A percentile compares a stretch with the other conserved stretches of the same genome.
These are phyloP conservation scores for Mrakia gelida DNA, from an alignment of 768 basidiomycete species.

Conservation along the genomic window DNA sequence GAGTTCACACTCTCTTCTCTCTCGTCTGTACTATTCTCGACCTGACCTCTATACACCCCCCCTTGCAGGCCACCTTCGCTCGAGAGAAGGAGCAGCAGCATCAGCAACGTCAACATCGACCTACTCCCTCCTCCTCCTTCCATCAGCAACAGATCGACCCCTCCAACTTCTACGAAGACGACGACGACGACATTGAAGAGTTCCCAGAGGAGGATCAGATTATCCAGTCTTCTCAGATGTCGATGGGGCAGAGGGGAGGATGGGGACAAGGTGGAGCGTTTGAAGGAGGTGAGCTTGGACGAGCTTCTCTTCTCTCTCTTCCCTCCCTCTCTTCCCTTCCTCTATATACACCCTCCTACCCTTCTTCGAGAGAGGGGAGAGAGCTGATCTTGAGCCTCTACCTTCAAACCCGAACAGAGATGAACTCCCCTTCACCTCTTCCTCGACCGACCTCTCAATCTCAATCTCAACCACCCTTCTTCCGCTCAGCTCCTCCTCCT, in stretches of 20 bases:
- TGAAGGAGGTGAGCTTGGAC: not conserved
- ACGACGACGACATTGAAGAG: not conserved
- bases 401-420: not conserved
- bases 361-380: not conserved
- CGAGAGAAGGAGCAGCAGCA: constrained; percentile 7
- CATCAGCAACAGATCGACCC: not conserved
- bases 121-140: not conserved
- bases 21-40: not conserved
- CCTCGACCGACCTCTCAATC: too few species aligned
- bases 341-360: not conserved
- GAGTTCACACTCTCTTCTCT: not conserved
- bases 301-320: not conserved
- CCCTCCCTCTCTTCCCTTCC: not conserved
- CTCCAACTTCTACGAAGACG: not conserved
- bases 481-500: not conserved
- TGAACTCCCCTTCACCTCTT: not conserved
- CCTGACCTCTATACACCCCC: not conserved
- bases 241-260: not conserved
- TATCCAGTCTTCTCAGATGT: not conserved
- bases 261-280: not conserved
- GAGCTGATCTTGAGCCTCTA: not conserved
- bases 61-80: constrained; percentile 21
- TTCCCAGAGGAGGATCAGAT: not conserved
- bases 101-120: not conserved
- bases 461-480: not conserved